phyloP scores from a whole-genome alignment of 176 grass and related monocot species.

The Alloteropsis semialata region DNA sequence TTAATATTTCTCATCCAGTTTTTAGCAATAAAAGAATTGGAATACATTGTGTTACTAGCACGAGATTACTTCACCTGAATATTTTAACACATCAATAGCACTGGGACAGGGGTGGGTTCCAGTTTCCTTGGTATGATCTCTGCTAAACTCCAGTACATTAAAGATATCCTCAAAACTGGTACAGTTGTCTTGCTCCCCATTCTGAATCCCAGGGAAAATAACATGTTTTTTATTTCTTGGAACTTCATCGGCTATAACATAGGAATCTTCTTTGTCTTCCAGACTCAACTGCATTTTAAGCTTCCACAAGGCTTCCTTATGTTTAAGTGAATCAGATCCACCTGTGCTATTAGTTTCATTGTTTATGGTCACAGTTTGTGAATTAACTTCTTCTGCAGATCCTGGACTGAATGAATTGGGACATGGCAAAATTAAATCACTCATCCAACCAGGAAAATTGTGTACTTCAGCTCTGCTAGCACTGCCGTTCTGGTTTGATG shows the following conservation, averaged over 20 bases:
- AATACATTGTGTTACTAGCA: not conserved
- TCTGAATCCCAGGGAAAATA: constrained; percentile 22
- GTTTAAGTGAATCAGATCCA: constrained; percentile 44
- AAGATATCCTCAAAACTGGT: constrained; percentile 37
- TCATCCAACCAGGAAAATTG: too few relatives aligned
- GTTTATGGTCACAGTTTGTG: constrained; percentile 36
- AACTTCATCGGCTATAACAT: not conserved
- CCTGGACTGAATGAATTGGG: constrained; percentile 50
- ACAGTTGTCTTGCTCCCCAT: constrained; percentile 18
- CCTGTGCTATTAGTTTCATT: constrained; percentile 17
- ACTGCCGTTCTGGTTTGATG: constrained; percentile 38
- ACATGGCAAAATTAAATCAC: constrained; percentile 36
- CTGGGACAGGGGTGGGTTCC: constrained; percentile 11
- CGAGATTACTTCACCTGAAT: constrained; percentile 52
- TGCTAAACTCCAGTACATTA: constrained; percentile 18
- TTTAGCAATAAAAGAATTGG: constrained; percentile 11
- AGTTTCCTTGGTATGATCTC: constrained; percentile 31
- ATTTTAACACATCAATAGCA: constrained; percentile 57
- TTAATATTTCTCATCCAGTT: constrained; percentile 12
- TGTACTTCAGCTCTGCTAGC: constrained; percentile 42
- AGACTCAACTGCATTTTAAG: constrained; percentile 51
- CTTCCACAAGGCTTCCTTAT: constrained; percentile 33
- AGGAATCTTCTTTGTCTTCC: constrained; percentile 41
- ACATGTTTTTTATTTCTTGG: constrained; percentile 23
- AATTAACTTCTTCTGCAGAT: constrained; percentile 81